Evolutionary conservation across 202 grass and related monocot species (phyloP), one percentile per base, ranked within the genome.

Genomic region (Carex arenaria): DNA sequence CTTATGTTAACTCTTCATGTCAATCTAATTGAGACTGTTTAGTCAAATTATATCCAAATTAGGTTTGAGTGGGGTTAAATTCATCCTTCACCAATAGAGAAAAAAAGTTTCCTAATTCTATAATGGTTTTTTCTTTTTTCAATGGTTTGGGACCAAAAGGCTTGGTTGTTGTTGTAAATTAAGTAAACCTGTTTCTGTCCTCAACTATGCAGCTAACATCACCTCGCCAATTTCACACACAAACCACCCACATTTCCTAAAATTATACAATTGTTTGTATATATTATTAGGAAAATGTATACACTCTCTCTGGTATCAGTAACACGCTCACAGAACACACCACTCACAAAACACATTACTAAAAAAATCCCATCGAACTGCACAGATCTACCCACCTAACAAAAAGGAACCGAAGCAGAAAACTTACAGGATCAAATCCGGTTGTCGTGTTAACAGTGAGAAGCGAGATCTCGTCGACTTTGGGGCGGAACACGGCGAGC

Each of bases 401-500:
- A 53, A 15, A 38, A 9, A 36, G 4, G 7, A 51, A 17, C 11
- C 15, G 10, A 7, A 23, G 1, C 7, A 1, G 59, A 83, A 60
- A 62, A 47, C 91, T 91, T 83, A 95, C 96, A 28, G 91, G 88
- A 85, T 91, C 66, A 57, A 97, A 91, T 32, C 85, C 81, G 3
- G 91, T 84, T 45, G 96, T 95, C 54, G 96, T 95, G 80, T 98
- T 95, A 91, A 95, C 52, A 72, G 96, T 99, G 89, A 98, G 93
- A 15, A 99, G 96, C 20, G 96, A 94, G 88, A 99, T 99, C 91
- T 99, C 93, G 74, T 99, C 96, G 64, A 99, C 87, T 86, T 85
- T 95, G 86, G 96, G 93, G 67, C 96, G 96, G 91, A 99, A 99
- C 76, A 94, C 68, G 69, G 92, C 86, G 72, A 99, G 93, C 87